Evolutionary conservation across 257 asterid genomes (phyloP).

Genomic region (Petunia axillaris): DNA sequence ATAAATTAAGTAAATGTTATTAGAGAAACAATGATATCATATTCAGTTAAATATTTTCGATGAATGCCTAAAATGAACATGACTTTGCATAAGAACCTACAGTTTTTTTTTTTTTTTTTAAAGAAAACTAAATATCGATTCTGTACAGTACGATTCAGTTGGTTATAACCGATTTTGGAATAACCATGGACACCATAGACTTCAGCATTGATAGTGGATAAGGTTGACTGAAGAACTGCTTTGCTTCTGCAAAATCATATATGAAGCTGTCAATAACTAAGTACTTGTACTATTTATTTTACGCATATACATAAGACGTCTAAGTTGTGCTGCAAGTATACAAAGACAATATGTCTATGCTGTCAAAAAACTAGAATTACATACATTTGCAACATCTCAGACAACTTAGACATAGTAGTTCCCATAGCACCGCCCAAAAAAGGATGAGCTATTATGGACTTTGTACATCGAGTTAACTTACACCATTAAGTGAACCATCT

Average conservation of each 20-base stretch:
- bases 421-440: background rate
- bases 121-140: too few relatives aligned
- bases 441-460: background rate
- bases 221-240: background rate
- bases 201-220: too few relatives aligned
- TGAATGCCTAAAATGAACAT: too few relatives aligned
- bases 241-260: background rate
- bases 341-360: background rate
- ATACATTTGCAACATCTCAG: background rate
- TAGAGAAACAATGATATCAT: too few relatives aligned
- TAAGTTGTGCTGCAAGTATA: background rate
- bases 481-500: conserved; percentile 46
- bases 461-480: conserved; percentile 25
- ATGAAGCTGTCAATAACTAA: background rate
- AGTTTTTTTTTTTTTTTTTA: too few relatives aligned
- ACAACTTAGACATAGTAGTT: background rate
- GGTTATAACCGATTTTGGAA: too few relatives aligned
- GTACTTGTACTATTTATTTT: background rate
- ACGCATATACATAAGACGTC: background rate
- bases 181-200: too few relatives aligned
- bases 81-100: too few relatives aligned
- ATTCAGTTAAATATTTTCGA: too few relatives aligned
- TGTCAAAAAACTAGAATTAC: background rate
- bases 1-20: too few relatives aligned
- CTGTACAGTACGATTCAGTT: too few relatives aligned